Evolutionary conservation across 2,329 filamentous ascomycete genomes (phyloP), one percentile per base, ranked within the genome.

Genomic region (Penicillium olsonii): DNA sequence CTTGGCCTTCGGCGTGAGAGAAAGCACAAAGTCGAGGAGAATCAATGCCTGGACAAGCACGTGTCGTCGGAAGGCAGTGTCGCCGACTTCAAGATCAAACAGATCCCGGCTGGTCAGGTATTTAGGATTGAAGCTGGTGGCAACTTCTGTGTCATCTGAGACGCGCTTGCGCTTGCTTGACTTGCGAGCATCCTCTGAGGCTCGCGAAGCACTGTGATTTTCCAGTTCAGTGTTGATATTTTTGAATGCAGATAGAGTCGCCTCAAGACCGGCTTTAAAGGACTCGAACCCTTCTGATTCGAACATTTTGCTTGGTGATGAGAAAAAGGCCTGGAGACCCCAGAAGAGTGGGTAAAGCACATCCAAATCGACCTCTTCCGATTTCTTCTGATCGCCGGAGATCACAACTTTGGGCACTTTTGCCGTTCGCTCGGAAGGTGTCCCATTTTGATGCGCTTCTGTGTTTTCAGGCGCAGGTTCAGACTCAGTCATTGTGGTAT

Each of bases 31-130:
- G 65, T 99, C 92, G 64, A 97, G 83, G 51, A 96, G 80, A 59
- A 99, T 97, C 46, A 97, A 82, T 12, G 91, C 89, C 71, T 99
- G 94, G 2, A 99, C 92, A 31, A 99, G 81, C 45, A 99, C 90
- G 68, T 99, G 91, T 50, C 95, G 83, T 60, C 95, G 84, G 68
- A 99, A 97, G 6, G 92, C 92, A 34, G 96, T 80, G 71, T 99
- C 94, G 69, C 90, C 92, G 55, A 97, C 88, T 81, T 99, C 94
- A 38, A 99, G 82, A 63, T 95, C 90, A 70, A 99, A 99, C 1
- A 99, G 78, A 68, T 99, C 95, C 57, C 88, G 83, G 69, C 92
- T 97, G n/a, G 94, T 99, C 15, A 99, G 81, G 68, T 99, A 99
- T 67, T 97, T 99, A 1, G 95, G 92, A 63, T 99, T 99, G 74